Evolutionary conservation across 192 early-diverging fungal genomes (phyloP), one percentile per base, ranked within the genome.

Genomic region (Entomortierella beljakovae): DNA sequence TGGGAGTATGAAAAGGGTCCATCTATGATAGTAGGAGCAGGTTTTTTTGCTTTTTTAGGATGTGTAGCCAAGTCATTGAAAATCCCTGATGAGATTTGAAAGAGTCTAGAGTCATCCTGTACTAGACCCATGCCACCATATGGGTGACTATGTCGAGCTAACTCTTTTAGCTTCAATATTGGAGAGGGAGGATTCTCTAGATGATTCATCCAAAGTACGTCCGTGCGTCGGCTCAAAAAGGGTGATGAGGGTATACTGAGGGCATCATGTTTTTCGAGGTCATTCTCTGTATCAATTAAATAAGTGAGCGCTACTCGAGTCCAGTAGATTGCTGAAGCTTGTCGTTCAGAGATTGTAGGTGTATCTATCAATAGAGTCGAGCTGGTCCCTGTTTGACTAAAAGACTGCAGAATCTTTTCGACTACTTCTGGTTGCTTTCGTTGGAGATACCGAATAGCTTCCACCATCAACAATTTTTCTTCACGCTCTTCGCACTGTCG

Each of bases 51-150:
- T 20, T 60, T 74, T 49, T 48, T 74, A 2, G 71, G 63, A 66
- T 57, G 50, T 9, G 68, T 79, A 3, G 67, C 67, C 13, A 69
- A 34, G 15, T 61, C 59, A 29, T 70, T 61, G 61, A 79, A 79
- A 56, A 79, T 61, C 0, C 75, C 75, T 1, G 67, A 55, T 11
- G 75, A 53, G 34, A 64, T 69, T 31, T 79, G 75, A 38, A 79
- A 79, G 38, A 79, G 61, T 7, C 75, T 66, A n/a, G 61, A 56
- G 38, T 79, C 75, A 33, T 79, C 75, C 40, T 69, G 67, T 1
- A 74, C 62, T 57, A 54, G 59, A 29, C 35, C 13, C 49, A 65
- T 66, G 5, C 63, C 57, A 9, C 43, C 56, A 2, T 43, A 28
- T 0, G 48, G 26, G 11, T 56, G 33, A 8, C 2, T 9, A 6